A percentile compares a stretch with the other conserved stretches of the same genome.
phyloP scores from a whole-genome alignment of 352 stramenopile genomes.

The Elongisporangium undulatum region DNA sequence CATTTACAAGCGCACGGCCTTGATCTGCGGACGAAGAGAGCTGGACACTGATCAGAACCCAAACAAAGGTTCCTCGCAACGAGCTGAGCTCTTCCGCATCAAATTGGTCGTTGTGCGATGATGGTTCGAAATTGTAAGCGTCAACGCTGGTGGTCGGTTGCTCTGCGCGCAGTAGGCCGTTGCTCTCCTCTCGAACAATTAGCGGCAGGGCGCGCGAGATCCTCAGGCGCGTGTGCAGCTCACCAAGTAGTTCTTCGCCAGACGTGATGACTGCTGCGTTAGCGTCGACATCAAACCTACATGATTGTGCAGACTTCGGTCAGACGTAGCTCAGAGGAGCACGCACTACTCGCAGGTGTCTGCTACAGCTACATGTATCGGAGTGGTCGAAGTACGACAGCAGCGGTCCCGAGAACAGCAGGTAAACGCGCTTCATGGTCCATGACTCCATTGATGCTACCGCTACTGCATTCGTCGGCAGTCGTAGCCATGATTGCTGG shows the following conservation, averaged over 20 bases:
- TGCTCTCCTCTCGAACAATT: neutral
- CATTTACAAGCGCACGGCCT: neutral
- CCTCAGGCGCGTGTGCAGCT: neutral
- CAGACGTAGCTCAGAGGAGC: neutral
- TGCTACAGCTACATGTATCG: neutral
- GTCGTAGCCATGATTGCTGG: neutral
- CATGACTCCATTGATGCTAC: neutral
- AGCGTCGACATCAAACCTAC: neutral
- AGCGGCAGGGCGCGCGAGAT: neutral
- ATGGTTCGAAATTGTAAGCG: neutral
- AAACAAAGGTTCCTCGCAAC: neutral
- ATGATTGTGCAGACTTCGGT: neutral
- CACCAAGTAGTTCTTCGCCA: neutral
- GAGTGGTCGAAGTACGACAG: neutral
- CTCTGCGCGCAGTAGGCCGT: neutral
- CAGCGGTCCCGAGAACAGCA: neutral
- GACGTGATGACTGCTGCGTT: neutral
- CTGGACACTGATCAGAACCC: neutral
- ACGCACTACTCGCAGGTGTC: neutral
- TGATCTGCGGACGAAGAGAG: neutral
- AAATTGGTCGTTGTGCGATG: neutral
- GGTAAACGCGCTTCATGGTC: neutral
- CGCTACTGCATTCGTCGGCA: neutral
- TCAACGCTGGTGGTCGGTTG: neutral
- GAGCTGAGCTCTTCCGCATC: neutral